A percentile compares a stretch with the other conserved stretches of the same genome.
These are phyloP conservation scores for Tylopilus sp. DNA, from an alignment of 1,284 basidiomycete genomes.

Conservation along the genomic window DNA sequence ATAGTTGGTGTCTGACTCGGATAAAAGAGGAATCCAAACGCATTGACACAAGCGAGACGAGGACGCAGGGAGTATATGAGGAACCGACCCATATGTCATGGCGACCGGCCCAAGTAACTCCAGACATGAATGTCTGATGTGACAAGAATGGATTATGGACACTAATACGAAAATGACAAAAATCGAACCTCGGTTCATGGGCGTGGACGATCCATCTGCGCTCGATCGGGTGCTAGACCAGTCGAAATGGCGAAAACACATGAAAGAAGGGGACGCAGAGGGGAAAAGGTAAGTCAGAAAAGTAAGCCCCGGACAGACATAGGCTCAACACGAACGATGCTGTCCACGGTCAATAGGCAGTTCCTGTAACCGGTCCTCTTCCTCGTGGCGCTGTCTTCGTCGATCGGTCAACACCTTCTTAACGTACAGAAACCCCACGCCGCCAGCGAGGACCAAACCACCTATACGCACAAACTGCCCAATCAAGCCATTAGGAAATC, in stretches of 20 bases:
- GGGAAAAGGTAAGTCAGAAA: constrained; percentile 13
- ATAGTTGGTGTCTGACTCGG: background rate
- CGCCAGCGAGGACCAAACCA: constrained; percentile 26
- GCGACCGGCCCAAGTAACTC: constrained; percentile 1
- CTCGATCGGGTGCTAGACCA: constrained; percentile 8
- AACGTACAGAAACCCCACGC: constrained; percentile 31
- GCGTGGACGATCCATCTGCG: constrained; percentile 3
- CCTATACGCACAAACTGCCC: constrained; percentile 26
- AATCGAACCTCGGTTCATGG: constrained; percentile 5
- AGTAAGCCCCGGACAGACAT: background rate
- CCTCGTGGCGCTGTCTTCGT: constrained; percentile 21
- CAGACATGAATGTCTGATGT: background rate
- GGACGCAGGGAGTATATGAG: background rate
- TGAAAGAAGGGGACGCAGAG: background rate
- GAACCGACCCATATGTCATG: constrained; percentile 1
- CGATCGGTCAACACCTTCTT: constrained; percentile 30
- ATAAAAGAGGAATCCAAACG: background rate
- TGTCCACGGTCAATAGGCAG: background rate
- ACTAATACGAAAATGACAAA: background rate
- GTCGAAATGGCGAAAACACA: background rate
- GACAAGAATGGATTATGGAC: background rate
- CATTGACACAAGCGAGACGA: background rate
- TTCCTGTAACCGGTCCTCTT: constrained; percentile 15
- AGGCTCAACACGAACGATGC: background rate
- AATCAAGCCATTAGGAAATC: background rate